phyloP scores from a whole-genome alignment of 2,329 filamentous ascomycete species.

The Drechslera avenae region DNA sequence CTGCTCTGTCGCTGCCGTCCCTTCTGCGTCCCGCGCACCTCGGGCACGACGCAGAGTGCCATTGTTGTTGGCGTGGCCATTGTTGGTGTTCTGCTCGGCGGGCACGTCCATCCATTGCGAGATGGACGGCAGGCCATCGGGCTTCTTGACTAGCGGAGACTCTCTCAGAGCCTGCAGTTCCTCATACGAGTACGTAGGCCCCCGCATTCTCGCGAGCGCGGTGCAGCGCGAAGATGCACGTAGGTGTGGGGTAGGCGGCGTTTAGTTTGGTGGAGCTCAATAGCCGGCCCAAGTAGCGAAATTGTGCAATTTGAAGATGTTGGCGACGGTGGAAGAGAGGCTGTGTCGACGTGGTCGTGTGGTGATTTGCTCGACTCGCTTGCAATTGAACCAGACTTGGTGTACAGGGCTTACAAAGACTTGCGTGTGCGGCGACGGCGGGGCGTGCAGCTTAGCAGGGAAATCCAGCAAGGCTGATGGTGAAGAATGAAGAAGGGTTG shows the following conservation, averaged over 20 bases:
- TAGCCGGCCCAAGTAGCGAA: conserved; percentile 3
- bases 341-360: conserved; percentile 25
- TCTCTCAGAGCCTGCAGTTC: conserved; percentile 75
- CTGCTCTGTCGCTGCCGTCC: conserved; percentile 30
- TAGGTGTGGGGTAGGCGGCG: conserved; percentile 22
- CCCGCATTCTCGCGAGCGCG: conserved; percentile 34
- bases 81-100: conserved; percentile 33
- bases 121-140: conserved; percentile 75
- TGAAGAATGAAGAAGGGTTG: too few relatives aligned
- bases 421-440: conserved; percentile 17
- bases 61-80: conserved; percentile 31
- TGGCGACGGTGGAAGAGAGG: conserved; percentile 14
- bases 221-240: conserved; percentile 12
- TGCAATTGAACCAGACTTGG: conserved; percentile 19
- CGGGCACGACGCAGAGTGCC: conserved; percentile 33
- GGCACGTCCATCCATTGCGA: conserved; percentile 95
- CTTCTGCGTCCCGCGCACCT: conserved; percentile 36
- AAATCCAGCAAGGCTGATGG: not conserved
- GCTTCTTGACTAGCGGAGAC: conserved; percentile 83
- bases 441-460: conserved; percentile 12
- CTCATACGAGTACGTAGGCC: conserved; percentile 69
- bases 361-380: conserved; percentile 24
- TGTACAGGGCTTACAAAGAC: conserved; percentile 16
- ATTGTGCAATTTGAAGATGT: conserved; percentile 9
- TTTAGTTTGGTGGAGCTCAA: conserved; percentile 7